Base-by-base conservation (phyloP, 148 eudicot species). In the Rhododendron simsii region DNA sequence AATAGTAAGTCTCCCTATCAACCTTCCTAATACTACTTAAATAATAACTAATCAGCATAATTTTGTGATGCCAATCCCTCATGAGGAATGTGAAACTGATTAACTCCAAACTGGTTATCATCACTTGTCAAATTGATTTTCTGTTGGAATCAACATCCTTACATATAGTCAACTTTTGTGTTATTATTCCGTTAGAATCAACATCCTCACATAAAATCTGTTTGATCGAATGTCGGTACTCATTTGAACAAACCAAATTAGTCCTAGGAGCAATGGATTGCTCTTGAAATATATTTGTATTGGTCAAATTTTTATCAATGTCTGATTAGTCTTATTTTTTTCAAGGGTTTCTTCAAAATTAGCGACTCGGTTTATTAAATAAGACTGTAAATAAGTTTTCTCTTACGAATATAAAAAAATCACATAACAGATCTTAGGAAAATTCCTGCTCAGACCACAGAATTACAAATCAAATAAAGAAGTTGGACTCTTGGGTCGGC, bases 171-270 rank as follows among this genome's bases (percentile, higher is more conserved):
- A 65, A 9, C 73, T n/a, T 4, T 9, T 20, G n/a, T 4, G n/a
- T 5, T 7, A 20, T 59, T 18, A 8, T 18, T 59, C 33, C 3
- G 23, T 1, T 63, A 63, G 23, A 4, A n/a, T 2, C 71, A 2
- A 9, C 28, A n/a, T 63, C 2, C n/a, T n/a, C 23, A 0, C 0
- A n/a, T 2, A n/a, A 23, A n/a, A n/a, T 1, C 3, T 0, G 0
- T 2, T 63, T 63, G 4, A 7, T 23, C 71, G 10, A 9, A 16
- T 55, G 1, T 55, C 21, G 6, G 61, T 16, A 18, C 21, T 63
- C 11, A n/a, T 63, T 63, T n/a, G 4, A 63, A 8, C 9, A 3
- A 63, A 63, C n/a, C 71, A 63, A 9, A n/a, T 63, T n/a, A 9
- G 3, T 63, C 71, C 8, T 9, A n/a, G n/a, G n/a, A 63, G n/a